Conservation (phyloP, 2,329 filamentous ascomycete species). For the Cladorrhinum sp. region DNA sequence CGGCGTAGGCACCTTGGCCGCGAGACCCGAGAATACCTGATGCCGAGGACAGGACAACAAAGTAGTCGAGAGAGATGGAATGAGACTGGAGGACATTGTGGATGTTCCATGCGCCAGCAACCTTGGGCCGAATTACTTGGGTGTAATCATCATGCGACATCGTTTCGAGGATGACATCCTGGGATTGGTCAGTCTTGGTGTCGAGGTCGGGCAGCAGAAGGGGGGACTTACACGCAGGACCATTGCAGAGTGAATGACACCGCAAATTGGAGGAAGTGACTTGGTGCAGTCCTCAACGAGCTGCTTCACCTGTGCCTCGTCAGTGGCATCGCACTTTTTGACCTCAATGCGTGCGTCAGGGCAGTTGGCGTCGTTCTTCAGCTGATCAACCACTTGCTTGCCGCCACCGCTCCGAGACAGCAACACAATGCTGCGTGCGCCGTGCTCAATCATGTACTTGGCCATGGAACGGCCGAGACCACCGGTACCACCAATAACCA, state of each 20-base stretch:
- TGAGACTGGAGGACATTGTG: slow-evolving; percentile 18
- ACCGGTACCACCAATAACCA: slow-evolving; percentile 28
- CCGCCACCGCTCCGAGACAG: slow-evolving; percentile 26
- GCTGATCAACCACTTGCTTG: slow-evolving; percentile 19
- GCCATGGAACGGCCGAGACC: slow-evolving; percentile 29
- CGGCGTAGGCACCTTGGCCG: slow-evolving; percentile 29
- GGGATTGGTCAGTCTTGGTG: slow-evolving; percentile 11
- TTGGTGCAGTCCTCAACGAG: slow-evolving; percentile 25
- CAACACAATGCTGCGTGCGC: slow-evolving; percentile 26
- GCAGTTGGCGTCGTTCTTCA: slow-evolving; percentile 23
- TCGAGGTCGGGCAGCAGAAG: slow-evolving; percentile 15
- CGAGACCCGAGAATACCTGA: slow-evolving; percentile 37
- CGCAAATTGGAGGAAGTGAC: slow-evolving; percentile 31
- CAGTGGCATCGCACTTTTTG: slow-evolving; percentile 30
- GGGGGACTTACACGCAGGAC: slow-evolving; percentile 29
- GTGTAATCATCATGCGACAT: slow-evolving; percentile 25
- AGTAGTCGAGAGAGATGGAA: slow-evolving; percentile 23
- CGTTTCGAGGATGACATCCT: slow-evolving; percentile 29
- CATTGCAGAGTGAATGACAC: slow-evolving; percentile 34
- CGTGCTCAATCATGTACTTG: slow-evolving; percentile 28
- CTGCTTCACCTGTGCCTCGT: slow-evolving; percentile 22
- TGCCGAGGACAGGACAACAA: slow-evolving; percentile 36
- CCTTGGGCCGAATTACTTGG: slow-evolving; percentile 29
- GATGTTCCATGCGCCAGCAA: slow-evolving; percentile 24
- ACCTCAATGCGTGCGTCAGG: slow-evolving; percentile 26